A percentile compares a stretch with the other conserved stretches of the same genome.
These are phyloP conservation scores for Cicer pinnatifidum DNA, from an alignment of 306 rosid species.

Conservation along the genomic window DNA sequence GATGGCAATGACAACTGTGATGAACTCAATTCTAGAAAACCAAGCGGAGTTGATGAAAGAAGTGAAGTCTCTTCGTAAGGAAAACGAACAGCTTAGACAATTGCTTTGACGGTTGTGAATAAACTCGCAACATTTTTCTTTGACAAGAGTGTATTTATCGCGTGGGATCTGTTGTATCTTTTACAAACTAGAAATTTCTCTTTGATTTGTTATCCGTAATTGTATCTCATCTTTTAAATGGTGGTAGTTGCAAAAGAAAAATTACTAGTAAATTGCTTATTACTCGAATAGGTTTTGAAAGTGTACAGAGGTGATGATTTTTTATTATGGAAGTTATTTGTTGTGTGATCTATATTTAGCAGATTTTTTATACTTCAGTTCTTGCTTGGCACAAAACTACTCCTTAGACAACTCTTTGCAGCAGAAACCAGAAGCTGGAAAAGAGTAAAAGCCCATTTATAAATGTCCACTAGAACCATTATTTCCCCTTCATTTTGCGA, in stretches of 20 bases:
- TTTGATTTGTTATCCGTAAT: conserved; percentile 41
- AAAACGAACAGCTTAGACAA: conserved; percentile 86
- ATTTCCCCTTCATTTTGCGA: not conserved
- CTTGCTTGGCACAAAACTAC: conserved; percentile 20
- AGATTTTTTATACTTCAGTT: conserved; percentile 19
- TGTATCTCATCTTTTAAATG: conserved; percentile 46
- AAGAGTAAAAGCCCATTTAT: not conserved
- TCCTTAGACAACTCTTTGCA: not conserved
- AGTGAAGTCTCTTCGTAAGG: conserved; percentile 81
- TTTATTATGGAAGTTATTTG: conserved; percentile 45
- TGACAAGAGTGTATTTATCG: conserved; percentile 25
- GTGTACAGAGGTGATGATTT: conserved; percentile 53
- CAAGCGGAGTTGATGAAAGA: conserved; percentile 91
- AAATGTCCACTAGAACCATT: not conserved
- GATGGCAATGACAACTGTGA: conserved; percentile 69
- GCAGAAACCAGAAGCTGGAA: not conserved
- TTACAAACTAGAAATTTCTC: conserved; percentile 37
- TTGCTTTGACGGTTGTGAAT: conserved; percentile 64
- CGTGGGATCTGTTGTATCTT: conserved; percentile 42
- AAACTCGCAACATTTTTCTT: conserved; percentile 32
- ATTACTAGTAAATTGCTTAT: conserved; percentile 39
- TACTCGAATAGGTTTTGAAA: conserved; percentile 44
- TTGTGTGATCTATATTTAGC: conserved; percentile 33
- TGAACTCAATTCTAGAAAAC: conserved; percentile 74
- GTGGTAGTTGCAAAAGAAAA: conserved; percentile 34